Percentiles rank a stretch among this genome's conserved stretches.
phyloP scores from a whole-genome alignment of 2,329 filamentous ascomycete species.

The Mycosphaerelloides madeirae region DNA sequence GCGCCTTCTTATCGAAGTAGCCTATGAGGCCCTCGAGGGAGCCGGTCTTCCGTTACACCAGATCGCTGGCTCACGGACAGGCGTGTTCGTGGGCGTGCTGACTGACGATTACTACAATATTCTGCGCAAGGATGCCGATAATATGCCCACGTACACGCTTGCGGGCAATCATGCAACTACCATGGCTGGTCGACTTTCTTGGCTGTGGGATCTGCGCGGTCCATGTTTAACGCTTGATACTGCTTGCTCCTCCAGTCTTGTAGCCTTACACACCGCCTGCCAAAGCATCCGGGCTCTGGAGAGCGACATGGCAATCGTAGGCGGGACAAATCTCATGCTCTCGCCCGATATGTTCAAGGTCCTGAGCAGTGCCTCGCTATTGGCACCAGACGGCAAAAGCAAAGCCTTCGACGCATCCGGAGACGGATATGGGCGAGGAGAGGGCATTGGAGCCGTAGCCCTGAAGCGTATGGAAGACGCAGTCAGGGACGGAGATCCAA shows the following conservation, averaged over 20 bases:
- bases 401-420: background rate
- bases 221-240: constrained; percentile 2
- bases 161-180: constrained; percentile 8
- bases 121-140: constrained; percentile 8
- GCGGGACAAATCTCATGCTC: constrained; percentile 23
- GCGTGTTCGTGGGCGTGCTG: constrained; percentile 12
- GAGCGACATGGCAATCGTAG: constrained; percentile 6
- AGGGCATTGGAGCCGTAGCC: constrained; percentile 43
- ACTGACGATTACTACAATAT: constrained; percentile 10
- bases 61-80: constrained; percentile 4
- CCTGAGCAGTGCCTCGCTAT: too few relatives aligned
- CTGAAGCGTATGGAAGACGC: constrained; percentile 5
- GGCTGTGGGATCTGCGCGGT: background rate
- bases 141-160: constrained; percentile 13
- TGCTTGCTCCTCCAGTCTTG: constrained; percentile 5
- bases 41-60: constrained; percentile 4
- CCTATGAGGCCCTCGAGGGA: constrained; percentile 17
- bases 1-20: constrained; percentile 14
- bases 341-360: background rate
- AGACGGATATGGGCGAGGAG: constrained; percentile 51
- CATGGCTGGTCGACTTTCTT: constrained; percentile 9
- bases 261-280: constrained; percentile 18
- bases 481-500: constrained; percentile 5
- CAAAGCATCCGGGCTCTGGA: constrained; percentile 26
- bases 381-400: background rate